phyloP scores from a whole-genome alignment of 1,284 basidiomycete genomes.

The Rhizoctonia solani region DNA sequence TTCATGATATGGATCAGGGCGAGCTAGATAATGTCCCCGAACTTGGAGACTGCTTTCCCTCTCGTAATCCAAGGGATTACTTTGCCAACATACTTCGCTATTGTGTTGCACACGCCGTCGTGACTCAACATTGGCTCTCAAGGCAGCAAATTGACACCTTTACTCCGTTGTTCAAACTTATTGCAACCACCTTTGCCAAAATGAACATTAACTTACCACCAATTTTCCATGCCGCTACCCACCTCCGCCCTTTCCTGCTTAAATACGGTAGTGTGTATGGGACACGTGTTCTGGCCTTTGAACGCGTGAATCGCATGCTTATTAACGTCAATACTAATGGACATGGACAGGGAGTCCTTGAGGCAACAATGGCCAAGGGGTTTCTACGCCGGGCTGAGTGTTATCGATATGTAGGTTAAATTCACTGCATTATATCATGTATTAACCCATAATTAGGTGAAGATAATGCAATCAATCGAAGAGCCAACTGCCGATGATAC shows the following conservation, averaged over 20 bases:
- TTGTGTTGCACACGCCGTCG: neutral
- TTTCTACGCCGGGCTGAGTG: neutral
- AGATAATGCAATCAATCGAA: too few species aligned
- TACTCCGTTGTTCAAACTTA: neutral
- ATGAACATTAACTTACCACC: neutral
- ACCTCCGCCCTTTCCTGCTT: neutral
- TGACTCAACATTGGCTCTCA: neutral
- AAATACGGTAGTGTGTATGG: neutral
- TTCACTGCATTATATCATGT: neutral
- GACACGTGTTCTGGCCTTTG: neutral
- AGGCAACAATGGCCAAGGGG: conserved; percentile 20
- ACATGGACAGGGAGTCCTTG: neutral
- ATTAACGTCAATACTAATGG: conserved; percentile 10
- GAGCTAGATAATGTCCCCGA: too few species aligned
- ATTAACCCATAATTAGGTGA: too few species aligned
- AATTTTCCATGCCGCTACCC: conserved; percentile 2
- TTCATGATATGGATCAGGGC: too few species aligned
- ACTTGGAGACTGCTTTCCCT: neutral
- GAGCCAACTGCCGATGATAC: too few species aligned
- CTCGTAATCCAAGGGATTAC: neutral
- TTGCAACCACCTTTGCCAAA: neutral
- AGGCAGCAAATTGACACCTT: too few species aligned
- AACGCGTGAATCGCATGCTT: neutral
- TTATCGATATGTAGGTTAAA: neutral
- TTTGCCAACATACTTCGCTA: neutral